Base-by-base conservation (phyloP, 225 moss, liverwort and hornwort genomes). In the Pleurozium schreberi region DNA sequence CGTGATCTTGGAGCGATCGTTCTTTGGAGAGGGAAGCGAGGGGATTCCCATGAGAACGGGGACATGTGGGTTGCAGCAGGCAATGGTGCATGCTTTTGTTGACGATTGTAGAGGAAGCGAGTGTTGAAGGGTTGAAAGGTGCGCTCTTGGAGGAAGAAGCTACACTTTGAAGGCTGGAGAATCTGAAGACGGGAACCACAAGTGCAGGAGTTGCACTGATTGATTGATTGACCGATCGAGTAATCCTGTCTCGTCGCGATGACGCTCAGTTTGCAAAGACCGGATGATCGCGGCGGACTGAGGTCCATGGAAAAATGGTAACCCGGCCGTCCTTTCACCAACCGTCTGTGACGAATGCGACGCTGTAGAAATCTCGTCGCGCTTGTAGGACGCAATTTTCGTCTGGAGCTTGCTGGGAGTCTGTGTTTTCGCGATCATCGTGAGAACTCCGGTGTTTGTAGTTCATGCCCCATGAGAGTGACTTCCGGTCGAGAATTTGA, bases 261-360 rank as follows among this genome's bases (percentile, higher is more conserved):
- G 94, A 94, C 90, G 65, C 91, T 94, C 50, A 94, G 93, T 88
- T 88, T 94, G 90, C 92, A 86, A 84, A 91, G 93, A 66, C 84
- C 93, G 8, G 91, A 93, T 73, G 94, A 94, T 84, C 89, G 89
- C 61, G 87, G 91, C 25, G 90, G 90, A 55, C 86, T 90, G 76
- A 89, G 88, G 88, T 84, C 91, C 73, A 81, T 93, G 86, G 91
- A 92, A 60, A 93, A 94, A 90, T 94, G 94, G 94, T 94, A 90
- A 86, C 60, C 50, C 18, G 36, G 42, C 70, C 52, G 11, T 64
- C 85, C 85, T 75, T 21, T 30, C 7, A 30, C n/a, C 45, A 65
- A 49, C 18, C 52, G 85, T 34, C 64, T 69, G n/a, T 85, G 65
- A 63, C 43, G 50, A 88, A 70, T 87, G 89, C 65, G 59, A 42